Evolutionary conservation across 495 filamentous ascomycete species (phyloP).

Genomic region (Penicillium fimorum): DNA sequence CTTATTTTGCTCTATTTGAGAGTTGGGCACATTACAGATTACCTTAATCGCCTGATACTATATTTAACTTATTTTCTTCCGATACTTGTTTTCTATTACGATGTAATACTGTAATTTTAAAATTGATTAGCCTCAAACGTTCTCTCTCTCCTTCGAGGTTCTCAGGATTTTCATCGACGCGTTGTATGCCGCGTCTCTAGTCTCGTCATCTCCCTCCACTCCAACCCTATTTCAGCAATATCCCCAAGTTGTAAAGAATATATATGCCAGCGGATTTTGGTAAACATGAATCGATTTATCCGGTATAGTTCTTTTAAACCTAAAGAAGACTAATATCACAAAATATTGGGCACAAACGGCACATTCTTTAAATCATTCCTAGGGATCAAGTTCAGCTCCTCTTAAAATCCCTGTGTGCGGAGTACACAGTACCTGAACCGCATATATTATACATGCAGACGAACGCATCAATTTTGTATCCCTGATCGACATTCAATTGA

Average conservation of each 20-base stretch:
- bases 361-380: background rate
- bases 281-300: background rate
- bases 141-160: background rate
- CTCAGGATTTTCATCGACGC: background rate
- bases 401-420: background rate
- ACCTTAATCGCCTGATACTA: constrained; percentile 1
- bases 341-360: too few relatives aligned
- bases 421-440: background rate
- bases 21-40: constrained; percentile 6
- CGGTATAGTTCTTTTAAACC: background rate
- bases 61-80: constrained; percentile 4
- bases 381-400: background rate
- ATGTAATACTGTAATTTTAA: background rate
- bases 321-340: background rate
- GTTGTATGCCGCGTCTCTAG: background rate
- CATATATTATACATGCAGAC: background rate
- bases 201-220: background rate
- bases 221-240: background rate
- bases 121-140: background rate
- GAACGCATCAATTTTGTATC: constrained; percentile 3
- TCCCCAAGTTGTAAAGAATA: too few relatives aligned
- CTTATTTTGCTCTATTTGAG: too few relatives aligned
- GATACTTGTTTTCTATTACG: too few relatives aligned
- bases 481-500: constrained; percentile 3
- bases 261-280: too few relatives aligned